Base-by-base conservation (phyloP, 176 grass and related monocot genomes). In the Secale cereale region DNA sequence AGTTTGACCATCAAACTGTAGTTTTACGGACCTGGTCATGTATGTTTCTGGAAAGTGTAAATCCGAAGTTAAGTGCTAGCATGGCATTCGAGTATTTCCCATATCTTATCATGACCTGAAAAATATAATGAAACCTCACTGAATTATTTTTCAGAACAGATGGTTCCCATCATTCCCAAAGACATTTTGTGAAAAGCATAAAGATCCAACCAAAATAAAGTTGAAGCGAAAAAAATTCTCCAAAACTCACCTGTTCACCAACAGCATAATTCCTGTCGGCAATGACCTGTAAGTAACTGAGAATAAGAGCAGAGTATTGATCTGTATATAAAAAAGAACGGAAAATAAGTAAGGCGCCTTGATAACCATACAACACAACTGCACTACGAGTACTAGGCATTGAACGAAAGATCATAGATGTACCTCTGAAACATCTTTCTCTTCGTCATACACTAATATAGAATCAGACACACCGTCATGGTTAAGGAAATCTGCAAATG, bases 401-500 rank as follows among this genome's bases (percentile, higher is more conserved):
- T 60, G 22, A 79, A 39, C 41, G 65, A 63, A 25, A 79, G 0
- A 86, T 22, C 70, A 70, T 15, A 87, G 2, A 88, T 12, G 28
- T 94, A 94, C 92, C 92, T 93, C 95, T 46, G 81, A 92, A 69
- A 90, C 86, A 86, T 93, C 73, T 84, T 92, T 82, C 31, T 88
- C 30, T 76, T 87, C 74, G 31, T 94, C 85, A 29, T 85, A 86
- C 76, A 90, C 16, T 79, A 97, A 83, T 57, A 91, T n/a, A 82
- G 88, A 80, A 81, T 43, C 71, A 71, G 81, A 93, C 65, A 13
- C 22, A 20, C 79, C 79, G 17, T 94, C 92, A 91, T 93, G 88
- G 81, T 97, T 97, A 71, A 97, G 86, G 84, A 94, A 94, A 93
- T 97, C 92, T 97, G 95, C 95, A 93, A 92, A 97, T 82, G 95